A percentile compares a stretch with the other conserved stretches of the same genome.
These are phyloP conservation scores for Pezicula rhizophila DNA, from an alignment of 2,329 filamentous ascomycete species.

Conservation along the genomic window DNA sequence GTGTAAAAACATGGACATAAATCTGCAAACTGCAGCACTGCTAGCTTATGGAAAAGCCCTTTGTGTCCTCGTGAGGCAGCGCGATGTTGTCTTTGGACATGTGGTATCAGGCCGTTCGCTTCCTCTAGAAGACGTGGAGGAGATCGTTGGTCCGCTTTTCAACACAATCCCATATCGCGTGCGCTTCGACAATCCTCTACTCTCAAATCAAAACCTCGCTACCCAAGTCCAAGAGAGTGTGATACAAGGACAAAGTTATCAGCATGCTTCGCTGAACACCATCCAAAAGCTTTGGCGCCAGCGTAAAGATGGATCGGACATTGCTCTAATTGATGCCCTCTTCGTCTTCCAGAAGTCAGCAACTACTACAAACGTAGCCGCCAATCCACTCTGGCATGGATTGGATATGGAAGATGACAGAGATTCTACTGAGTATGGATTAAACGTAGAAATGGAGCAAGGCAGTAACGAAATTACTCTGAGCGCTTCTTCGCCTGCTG, in stretches of 20 bases:
- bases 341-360: constrained; percentile 1
- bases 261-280: constrained; percentile 1
- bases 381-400: neutral
- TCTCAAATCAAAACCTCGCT: neutral
- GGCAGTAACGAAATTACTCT: neutral
- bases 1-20: neutral
- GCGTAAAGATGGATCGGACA: neutral
- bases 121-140: constrained; percentile 61
- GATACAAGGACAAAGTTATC: neutral
- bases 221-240: neutral
- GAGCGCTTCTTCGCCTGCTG: neutral
- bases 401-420: neutral
- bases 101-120: constrained; percentile 73
- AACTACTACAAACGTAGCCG: neutral
- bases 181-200: constrained; percentile 21
- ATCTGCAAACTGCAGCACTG: neutral
- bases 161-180: constrained; percentile 35
- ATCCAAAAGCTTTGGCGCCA: constrained; percentile 2
- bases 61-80: constrained; percentile 51
- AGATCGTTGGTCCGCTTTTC: constrained; percentile 42
- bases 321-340: neutral
- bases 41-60: constrained; percentile 56
- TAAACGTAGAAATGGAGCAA: constrained; percentile 2
- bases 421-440: constrained; percentile 2
- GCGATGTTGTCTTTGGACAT: constrained; percentile 64